Evolutionary conservation across 2,329 filamentous ascomycete genomes (phyloP), one percentile per base, ranked within the genome.

Genomic region (Acephala macrosclerotiorum): DNA sequence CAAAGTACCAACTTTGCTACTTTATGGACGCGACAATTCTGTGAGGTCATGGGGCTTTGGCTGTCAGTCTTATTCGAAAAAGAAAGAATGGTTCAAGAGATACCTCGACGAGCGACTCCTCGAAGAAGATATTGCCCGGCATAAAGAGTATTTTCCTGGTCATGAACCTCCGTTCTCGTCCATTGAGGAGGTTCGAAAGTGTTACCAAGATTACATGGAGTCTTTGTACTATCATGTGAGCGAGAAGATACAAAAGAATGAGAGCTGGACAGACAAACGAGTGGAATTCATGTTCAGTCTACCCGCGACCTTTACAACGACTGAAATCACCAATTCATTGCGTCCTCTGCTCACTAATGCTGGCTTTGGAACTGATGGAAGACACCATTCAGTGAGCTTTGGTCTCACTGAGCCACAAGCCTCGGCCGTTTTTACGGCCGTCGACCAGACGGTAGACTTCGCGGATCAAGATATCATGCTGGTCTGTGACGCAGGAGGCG

Each of bases 261-360:
- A 56, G n/a, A 33, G 38, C 26, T 62, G 49, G 49, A 18, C 35
- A 57, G 4, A 35, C 16, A 38, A 38, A 33, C 45, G 35, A 35
- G 62, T 64, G 18, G 55, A 64, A 18, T 64, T 64, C 26, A 26
- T 64, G n/a, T 64, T 64, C 47, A 64, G 62, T 22, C 25, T 64
- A n/a, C 62, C 62, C 9, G 29, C 62, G 1, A 64, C 62, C 22
- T 60, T 59, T 29, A 55, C 25, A n/a, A 35, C 60, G 16, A 33
- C 33, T 14, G 16, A 40, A 38, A 60, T 60, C 26, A 29, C 20
- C 22, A 40, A 53, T 8, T 42, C 36, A 18, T 55, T 59, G 8
- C 40, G 26, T 1, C 29, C 26, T 29, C 45, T 51, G 16, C 51
- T 60, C n/a, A 22, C 49, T 12, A 18, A 53, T 9, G 62, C 62